Conservation (phyloP, 2,329 filamentous ascomycete genomes). For the Curvularia verruculosa region DNA sequence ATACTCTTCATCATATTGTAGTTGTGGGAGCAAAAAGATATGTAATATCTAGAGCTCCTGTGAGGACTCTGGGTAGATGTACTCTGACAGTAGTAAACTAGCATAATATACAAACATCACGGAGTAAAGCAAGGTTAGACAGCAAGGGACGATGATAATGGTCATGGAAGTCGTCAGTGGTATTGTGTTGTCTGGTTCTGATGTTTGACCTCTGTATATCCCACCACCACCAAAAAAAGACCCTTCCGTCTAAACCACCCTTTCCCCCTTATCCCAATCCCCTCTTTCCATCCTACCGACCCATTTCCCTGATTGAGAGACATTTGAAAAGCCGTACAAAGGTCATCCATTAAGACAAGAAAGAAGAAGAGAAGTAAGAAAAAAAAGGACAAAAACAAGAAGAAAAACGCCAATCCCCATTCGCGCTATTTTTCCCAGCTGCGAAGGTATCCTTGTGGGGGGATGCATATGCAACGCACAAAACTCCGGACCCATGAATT, state of each 20-base stretch:
- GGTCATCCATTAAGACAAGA: constrained; percentile 19
- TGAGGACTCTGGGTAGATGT: too few relatives aligned
- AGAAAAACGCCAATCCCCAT: constrained; percentile 37
- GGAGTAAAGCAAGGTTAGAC: background rate
- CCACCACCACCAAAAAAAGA: constrained; percentile 5
- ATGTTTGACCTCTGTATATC: constrained; percentile 6
- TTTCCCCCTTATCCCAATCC: background rate
- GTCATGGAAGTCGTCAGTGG: constrained; percentile 29
- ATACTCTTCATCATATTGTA: too few relatives aligned
- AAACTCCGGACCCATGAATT: constrained; percentile 25
- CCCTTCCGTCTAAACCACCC: background rate
- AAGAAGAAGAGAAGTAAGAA: constrained; percentile 3
- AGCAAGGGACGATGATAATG: constrained; percentile 3
- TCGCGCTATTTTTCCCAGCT: constrained; percentile 36
- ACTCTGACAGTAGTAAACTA: too few relatives aligned
- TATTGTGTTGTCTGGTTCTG: constrained; percentile 15
- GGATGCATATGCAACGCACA: constrained; percentile 37
- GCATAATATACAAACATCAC: background rate
- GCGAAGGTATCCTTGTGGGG: constrained; percentile 39
- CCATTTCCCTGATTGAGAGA: constrained; percentile 5
- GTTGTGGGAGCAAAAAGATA: too few relatives aligned
- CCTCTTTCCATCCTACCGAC: background rate
- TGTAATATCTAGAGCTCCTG: too few relatives aligned
- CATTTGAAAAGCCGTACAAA: constrained; percentile 13
- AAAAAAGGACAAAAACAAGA: background rate